Evolutionary conservation across 2,329 filamentous ascomycete species (phyloP).

Genomic region (Coniochaeta ligniaria): DNA sequence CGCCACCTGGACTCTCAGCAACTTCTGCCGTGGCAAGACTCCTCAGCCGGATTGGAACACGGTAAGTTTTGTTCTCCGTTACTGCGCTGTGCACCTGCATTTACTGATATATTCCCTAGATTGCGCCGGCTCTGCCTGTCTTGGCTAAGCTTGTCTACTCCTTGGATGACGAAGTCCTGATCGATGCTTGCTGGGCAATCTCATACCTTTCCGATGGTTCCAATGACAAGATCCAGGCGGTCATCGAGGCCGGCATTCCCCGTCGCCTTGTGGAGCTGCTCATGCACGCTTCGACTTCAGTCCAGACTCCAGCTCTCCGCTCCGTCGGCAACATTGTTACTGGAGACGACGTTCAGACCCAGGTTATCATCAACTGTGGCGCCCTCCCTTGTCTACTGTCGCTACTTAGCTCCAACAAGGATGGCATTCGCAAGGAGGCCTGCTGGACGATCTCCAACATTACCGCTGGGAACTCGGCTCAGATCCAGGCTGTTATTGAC

Average conservation of each 20-base stretch:
- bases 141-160: slow-evolving; percentile 97
- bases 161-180: slow-evolving; percentile 94
- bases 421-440: slow-evolving; percentile 97
- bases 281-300: slow-evolving; percentile 96
- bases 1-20: slow-evolving; percentile 97
- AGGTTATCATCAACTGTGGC: slow-evolving; percentile 98
- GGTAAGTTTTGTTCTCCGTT: slow-evolving; percentile 45
- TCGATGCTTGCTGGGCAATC: slow-evolving; percentile 99
- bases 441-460: slow-evolving; percentile 99
- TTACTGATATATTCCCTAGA: slow-evolving; percentile 45
- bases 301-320: slow-evolving; percentile 92
- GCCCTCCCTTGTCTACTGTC: slow-evolving; percentile 87
- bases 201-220: slow-evolving; percentile 96
- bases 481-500: slow-evolving; percentile 95
- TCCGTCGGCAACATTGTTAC: slow-evolving; percentile 99
- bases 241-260: slow-evolving; percentile 96
- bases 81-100: slow-evolving; percentile 4
- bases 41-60: slow-evolving; percentile 97
- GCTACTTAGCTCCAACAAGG: slow-evolving; percentile 92
- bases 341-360: slow-evolving; percentile 95
- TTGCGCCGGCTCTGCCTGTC: slow-evolving; percentile 87
- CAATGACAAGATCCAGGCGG: slow-evolving; percentile 98
- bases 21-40: slow-evolving; percentile 99
- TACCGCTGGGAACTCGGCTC: slow-evolving; percentile 93
- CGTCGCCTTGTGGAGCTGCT: slow-evolving; percentile 92